phyloP scores from a whole-genome alignment of 1,139 yeast genomes.

The Candida sp. region DNA sequence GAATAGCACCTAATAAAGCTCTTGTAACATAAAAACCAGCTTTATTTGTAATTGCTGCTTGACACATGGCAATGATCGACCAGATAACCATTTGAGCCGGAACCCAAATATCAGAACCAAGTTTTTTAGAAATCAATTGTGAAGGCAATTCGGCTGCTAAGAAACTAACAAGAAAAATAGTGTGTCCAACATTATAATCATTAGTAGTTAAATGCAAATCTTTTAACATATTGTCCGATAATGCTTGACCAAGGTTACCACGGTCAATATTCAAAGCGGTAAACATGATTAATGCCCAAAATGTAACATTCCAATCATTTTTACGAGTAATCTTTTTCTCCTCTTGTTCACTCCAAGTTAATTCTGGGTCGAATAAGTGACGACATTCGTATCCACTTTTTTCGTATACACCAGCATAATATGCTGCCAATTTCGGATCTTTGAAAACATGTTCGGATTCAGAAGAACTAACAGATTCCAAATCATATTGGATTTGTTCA shows the following conservation, averaged over 20 bases:
- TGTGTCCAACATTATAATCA: conserved; percentile 30
- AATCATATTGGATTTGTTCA: conserved; percentile 1
- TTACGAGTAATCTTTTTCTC: conserved; percentile 23
- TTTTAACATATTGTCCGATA: conserved; percentile 26
- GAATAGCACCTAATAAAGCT: conserved; percentile 23
- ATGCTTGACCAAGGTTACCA: conserved; percentile 28
- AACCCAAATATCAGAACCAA: conserved; percentile 31
- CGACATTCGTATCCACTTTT: conserved; percentile 29
- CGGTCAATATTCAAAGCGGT: conserved; percentile 32
- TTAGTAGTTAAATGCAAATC: conserved; percentile 26
- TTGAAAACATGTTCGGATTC: conserved; percentile 1
- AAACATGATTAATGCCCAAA: conserved; percentile 27
- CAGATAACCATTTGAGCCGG: conserved; percentile 31
- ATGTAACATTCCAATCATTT: conserved; percentile 23
- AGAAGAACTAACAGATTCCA: not conserved
- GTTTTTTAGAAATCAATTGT: conserved; percentile 25
- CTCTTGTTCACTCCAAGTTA: conserved; percentile 33
- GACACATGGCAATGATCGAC: conserved; percentile 27
- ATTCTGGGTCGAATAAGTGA: conserved; percentile 29
- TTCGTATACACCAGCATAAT: conserved; percentile 27
- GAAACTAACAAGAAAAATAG: conserved; percentile 24
- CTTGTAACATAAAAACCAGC: conserved; percentile 24
- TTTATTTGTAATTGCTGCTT: conserved; percentile 20
- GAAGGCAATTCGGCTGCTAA: conserved; percentile 32
- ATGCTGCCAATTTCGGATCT: conserved; percentile 26